Base-by-base conservation (phyloP, 495 filamentous ascomycete species). In the Viridothelium virens region DNA sequence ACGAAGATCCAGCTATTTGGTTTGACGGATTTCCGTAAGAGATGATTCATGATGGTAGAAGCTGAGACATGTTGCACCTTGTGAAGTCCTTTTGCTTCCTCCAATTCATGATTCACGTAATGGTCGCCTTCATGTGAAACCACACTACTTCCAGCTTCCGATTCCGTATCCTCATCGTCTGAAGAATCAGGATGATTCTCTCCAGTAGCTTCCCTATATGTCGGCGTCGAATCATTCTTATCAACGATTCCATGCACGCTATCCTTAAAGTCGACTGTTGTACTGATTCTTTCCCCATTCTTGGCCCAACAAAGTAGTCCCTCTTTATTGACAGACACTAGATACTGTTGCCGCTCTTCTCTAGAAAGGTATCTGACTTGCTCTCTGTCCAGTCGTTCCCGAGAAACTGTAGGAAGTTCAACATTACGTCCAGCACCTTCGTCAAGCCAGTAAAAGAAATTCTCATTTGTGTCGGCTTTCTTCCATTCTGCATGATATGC, bases 381-480 rank as follows among this genome's bases (percentile, higher is more conserved):
- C 63, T 77, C 75, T 50, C 66, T 69, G 36, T 77, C 76, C 37
- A 79, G 65, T 10, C 73, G 56, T 56, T 72, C 74, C 64, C 77
- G 62, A 18, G 77, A 76, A 37, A 75, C 70, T 2, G 74, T 76
- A 50, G 73, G 76, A 46, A 76, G 69, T 65, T 79, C 77, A 37
- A 76, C 65, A 37, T 73, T 62, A 67, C 63, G 70, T 4, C 77
- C 77, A 25, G 73, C 72, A 2, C 92, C 92, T 62, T 90, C 78
- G 73, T 97, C 92, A n/a, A 96, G 81, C 92, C 92, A 96, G 76
- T 91, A 92, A 74, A 96, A 97, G 80, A 95, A 97, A 72, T 93
- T 96, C 74, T 97, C 86, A 7, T 83, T 83, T 0, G 90, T 92
- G 11, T 88, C 80, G 2, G 83, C 78, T 65, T 82, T 82, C 74